Base-by-base conservation (phyloP, 1,284 basidiomycete species). In the Ceratorhiza oryzae-sativae region DNA sequence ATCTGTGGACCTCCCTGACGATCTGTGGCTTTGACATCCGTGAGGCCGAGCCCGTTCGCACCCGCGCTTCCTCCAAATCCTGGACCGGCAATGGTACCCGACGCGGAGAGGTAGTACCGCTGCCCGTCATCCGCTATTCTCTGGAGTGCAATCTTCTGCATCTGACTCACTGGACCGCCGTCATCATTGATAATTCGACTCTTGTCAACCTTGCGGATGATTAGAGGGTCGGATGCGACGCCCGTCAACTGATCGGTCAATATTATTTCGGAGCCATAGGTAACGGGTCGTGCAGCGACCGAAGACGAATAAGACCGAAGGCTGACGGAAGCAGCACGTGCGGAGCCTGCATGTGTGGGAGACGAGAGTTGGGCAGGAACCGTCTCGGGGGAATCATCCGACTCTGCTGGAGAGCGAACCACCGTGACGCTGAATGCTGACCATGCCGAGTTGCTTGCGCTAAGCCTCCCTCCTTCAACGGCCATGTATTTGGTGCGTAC, bases 401-500 rank as follows among this genome's bases (percentile, higher is more conserved):
- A 71, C 34, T 74, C 73, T 32, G 73, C 51, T 6, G 72, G 53
- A 23, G 74, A 62, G 25, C 72, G 73, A 15, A 74, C 86, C 72
- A 93, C 90, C 78, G 92, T 93, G 77, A 96, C 92, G 77, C 92
- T 94, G 83, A 95, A 95, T n/a, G 94, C 93, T 71, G 93, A 94
- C 94, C 94, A 96, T 46, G 90, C 87, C 72, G 90, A 84, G 79
- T 93, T 93, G 80, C 92, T 94, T 25, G 93, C 94, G 79, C 90
- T 92, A 63, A 95, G 84, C 80, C 92, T 88, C 75, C 87, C 88
- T 79, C 91, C 88, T 77, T 95, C 92, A 79, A 94, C 91, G 71
- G 91, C 92, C 90, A 97, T 94, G 80, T 96, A 98, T 83, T 97
- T 97, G 65, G 95, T 98, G 76, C 95, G 90, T 73, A 97, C 95